Evolutionary conservation across 495 filamentous ascomycete genomes (phyloP).

Genomic region (Neurospora pannonica): DNA sequence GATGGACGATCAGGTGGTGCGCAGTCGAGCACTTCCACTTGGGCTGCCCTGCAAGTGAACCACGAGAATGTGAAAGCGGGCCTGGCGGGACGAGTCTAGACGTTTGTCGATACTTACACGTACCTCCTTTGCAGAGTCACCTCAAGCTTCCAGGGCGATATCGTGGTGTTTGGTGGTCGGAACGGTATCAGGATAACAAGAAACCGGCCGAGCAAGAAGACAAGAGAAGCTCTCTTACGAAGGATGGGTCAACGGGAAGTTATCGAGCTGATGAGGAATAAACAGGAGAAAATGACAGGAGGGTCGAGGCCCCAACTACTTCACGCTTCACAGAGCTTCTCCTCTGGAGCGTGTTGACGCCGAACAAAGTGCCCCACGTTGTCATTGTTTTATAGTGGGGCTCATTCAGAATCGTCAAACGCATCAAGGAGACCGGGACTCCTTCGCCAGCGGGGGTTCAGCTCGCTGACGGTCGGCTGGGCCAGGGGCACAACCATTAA

Average conservation of each 20-base stretch:
- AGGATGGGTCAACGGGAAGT: neutral
- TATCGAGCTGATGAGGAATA: neutral
- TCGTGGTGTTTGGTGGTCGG: neutral
- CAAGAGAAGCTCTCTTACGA: neutral
- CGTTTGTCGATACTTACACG: neutral
- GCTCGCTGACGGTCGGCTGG: neutral
- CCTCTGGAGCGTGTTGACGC: neutral
- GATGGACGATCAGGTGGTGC: neutral
- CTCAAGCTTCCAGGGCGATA: neutral
- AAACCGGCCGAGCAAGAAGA: neutral
- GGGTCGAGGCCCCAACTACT: neutral
- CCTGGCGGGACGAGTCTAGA: neutral
- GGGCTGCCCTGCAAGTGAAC: neutral
- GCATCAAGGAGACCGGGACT: neutral
- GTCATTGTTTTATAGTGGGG: neutral
- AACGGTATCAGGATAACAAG: neutral
- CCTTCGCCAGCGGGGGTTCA: neutral
- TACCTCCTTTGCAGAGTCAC: neutral
- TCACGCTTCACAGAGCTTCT: neutral
- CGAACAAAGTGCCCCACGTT: neutral
- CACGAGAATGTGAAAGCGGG: neutral
- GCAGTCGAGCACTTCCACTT: neutral
- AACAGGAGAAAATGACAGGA: neutral
- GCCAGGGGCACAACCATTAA: neutral
- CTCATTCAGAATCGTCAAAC: neutral